Evolutionary conservation across 306 rosid genomes (phyloP), one percentile per base, ranked within the genome.

Genomic region (Herpetospermum pedunculosum): DNA sequence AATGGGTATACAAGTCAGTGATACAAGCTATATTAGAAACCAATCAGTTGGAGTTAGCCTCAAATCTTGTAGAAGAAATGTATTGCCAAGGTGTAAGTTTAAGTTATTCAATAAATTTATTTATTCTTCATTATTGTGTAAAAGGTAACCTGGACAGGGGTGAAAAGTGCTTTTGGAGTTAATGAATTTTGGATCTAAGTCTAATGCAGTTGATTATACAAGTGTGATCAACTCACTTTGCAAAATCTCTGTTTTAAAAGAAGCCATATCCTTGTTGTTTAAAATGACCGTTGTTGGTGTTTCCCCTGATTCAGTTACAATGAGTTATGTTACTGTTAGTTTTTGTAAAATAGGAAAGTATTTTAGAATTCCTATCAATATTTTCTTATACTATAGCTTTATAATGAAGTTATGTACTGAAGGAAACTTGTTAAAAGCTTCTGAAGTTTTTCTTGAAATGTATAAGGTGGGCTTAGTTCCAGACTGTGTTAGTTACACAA

Each of bases 211-310:
- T 76, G 52, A 70, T 43, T 80, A 53, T 65, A 71, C 84, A 30
- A 77, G 72, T 19, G 7, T 80, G 25, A 80, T 80, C 53, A 15
- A 72, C 54, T 53, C 75, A 18, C 84, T 81, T 25, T 81, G 81
- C 74, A 81, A 73, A 53, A 77, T 48, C 48, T 72, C 75, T 77
- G 50, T 48, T 65, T 18, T 58, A 19, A 73, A 53, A 44, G 80
- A 64, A 73, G 84, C 84, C 55, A 73, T 81, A 16, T 44, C 72
- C n/a, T 35, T 81, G 29, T 73, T 81, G 72, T 76, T 81, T 72
- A 81, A 81, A 80, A 81, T 67, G 65, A 46, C 38, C 8, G 76
- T 26, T 16, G 54, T 77, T 58, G 73, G 78, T 73, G 60, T 81
- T 35, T 77, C 72, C 25, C 76, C 80, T 41, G 81, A 81, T 81